Percentiles rank a stretch among this genome's conserved stretches.
Evolutionary conservation across 345 rosid genomes (phyloP).

Genomic region (Linum tenue): DNA sequence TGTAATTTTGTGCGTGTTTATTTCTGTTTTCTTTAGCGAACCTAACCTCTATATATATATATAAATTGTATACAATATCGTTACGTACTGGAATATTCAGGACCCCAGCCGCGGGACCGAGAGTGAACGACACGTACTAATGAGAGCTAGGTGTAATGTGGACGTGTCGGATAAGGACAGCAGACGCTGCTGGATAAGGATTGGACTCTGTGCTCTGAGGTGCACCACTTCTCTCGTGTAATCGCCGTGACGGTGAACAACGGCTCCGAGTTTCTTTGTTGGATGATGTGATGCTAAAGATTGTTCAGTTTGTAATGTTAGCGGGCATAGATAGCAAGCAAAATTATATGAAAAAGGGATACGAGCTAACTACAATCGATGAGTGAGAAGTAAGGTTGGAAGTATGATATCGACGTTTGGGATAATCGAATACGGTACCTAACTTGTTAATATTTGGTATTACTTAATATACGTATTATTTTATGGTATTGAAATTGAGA

Average conservation of each 20-base stretch:
- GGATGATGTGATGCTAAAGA: neutral
- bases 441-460: no score
- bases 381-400: no score
- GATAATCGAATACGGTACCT: no score
- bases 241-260: neutral
- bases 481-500: no score
- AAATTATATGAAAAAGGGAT: no score
- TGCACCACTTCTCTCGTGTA: neutral
- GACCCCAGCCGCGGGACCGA: neutral
- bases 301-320: no score
- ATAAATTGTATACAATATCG: neutral
- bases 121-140: neutral
- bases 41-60: no score
- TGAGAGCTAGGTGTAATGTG: neutral
- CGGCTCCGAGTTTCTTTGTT: neutral
- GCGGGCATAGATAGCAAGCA: no score
- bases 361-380: no score
- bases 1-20: neutral
- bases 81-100: neutral
- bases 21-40: neutral
- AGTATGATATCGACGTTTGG: no score
- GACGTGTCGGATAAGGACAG: neutral
- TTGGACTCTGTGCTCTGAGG: neutral
- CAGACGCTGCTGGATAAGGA: neutral
- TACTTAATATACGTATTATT: no score